Evolutionary conservation across 164 flowering plant genomes (phyloP), one percentile per base, ranked within the genome.

Genomic region (Liriodendron chinense): DNA sequence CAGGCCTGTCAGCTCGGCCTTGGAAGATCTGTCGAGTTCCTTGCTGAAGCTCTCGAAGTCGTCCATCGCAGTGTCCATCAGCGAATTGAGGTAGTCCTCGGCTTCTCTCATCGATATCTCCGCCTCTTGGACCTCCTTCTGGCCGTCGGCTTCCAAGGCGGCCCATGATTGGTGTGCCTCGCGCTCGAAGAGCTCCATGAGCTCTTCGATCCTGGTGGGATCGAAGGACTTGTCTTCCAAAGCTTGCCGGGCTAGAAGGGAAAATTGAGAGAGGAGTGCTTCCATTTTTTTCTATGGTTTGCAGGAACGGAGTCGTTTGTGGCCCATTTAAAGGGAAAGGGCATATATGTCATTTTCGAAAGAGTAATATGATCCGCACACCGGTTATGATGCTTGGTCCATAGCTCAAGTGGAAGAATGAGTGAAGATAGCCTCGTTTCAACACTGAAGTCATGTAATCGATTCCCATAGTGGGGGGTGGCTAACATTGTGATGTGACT

Each of bases 131-230:
- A 68, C 81, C 56, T 87, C 96, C 12, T 78, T 57, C 3, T 82
- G 62, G 7, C 63, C 80, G 10, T 90, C 83, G 10, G 87, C 83
- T 53, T 90, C 97, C 80, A 84, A 64, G 28, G 88, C 85, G 1
- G 94, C 92, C 97, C 97, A 94, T 9, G 92, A 78, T 3, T 86
- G 87, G 87, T 94, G 86, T 3, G 95, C 84, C 71, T 94, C 97
- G 10, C 89, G 3, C 77, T 93, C 98, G 76, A 90, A 93, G 28
- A 91, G 88, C 26, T 85, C 87, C 95, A 90, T 88, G 7, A 93
- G 89, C 28, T 89, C 89, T 69, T 93, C 90, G 65, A 94, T 89
- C 13, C 84, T 77, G 26, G 90, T 77, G 0, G 97, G 97, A 65
- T 91, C 95, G 83, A 94, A 93, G 87, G 25, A 84, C 80, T 87